A percentile compares a stretch with the other conserved stretches of the same genome.
Evolutionary conservation across 352 stramenopile genomes (phyloP).

Genomic region (Elongisporangium prolatum): DNA sequence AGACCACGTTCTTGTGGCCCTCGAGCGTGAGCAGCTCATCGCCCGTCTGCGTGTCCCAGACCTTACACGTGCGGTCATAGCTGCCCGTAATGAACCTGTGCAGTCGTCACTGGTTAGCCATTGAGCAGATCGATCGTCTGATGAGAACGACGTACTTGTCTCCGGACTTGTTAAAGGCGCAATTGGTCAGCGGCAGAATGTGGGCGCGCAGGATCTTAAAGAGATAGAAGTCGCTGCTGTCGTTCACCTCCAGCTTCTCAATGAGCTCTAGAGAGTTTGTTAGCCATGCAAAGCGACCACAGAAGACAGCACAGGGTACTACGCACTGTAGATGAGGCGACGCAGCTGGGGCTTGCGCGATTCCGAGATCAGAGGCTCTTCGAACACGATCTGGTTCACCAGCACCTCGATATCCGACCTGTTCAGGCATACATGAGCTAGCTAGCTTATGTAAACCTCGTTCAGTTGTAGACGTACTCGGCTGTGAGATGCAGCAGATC

Average conservation of each 20-base stretch:
- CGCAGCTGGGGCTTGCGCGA: slow-evolving; percentile 92
- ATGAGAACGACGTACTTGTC: slow-evolving; percentile 75
- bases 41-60: slow-evolving; percentile 94
- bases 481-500: slow-evolving; percentile 92
- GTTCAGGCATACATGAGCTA: not conserved
- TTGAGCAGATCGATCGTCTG: not conserved
- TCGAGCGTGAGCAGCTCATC: slow-evolving; percentile 93
- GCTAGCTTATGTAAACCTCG: not conserved
- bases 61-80: slow-evolving; percentile 94
- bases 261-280: slow-evolving; percentile 75
- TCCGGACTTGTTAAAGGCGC: slow-evolving; percentile 95
- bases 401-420: slow-evolving; percentile 92
- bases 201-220: slow-evolving; percentile 96
- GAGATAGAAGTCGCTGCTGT: slow-evolving; percentile 94
- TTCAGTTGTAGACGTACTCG: too few relatives aligned
- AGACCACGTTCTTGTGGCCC: slow-evolving; percentile 96
- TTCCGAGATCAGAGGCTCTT: slow-evolving; percentile 92
- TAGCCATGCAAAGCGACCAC: slow-evolving; percentile 1
- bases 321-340: slow-evolving; percentile 89
- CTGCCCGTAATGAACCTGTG: slow-evolving; percentile 93
- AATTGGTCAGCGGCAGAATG: slow-evolving; percentile 95
- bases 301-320: not conserved
- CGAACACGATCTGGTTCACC: slow-evolving; percentile 95
- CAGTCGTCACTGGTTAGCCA: not conserved
- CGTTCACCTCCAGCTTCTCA: slow-evolving; percentile 93